Conservation (phyloP, 2,329 filamentous ascomycete species). For the Davidsoniella eucalypti region DNA sequence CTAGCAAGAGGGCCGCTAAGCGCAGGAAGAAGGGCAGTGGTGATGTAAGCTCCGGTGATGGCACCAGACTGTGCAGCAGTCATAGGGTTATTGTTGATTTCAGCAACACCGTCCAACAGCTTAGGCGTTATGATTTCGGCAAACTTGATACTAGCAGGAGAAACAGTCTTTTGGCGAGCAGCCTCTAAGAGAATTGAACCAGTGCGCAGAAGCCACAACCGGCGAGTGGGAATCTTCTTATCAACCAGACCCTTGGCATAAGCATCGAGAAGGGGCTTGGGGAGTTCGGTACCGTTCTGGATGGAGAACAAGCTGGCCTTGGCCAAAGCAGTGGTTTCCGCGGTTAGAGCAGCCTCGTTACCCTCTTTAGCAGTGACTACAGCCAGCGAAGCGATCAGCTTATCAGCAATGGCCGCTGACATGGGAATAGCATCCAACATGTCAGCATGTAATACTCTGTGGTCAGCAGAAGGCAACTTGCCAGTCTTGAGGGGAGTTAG, state of each 20-base stretch:
- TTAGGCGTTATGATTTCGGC: conserved; percentile 35
- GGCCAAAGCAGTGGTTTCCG: conserved; percentile 57
- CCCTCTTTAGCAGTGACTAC: conserved; percentile 65
- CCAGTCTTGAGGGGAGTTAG: conserved; percentile 62
- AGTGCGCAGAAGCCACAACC: conserved; percentile 61
- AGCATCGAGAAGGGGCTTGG: conserved; percentile 50
- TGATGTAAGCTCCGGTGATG: conserved; percentile 63
- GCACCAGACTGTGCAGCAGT: conserved; percentile 67
- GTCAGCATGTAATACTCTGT: conserved; percentile 67
- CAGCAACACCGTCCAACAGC: conserved; percentile 56
- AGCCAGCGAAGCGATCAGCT: conserved; percentile 50
- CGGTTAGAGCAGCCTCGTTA: conserved; percentile 65
- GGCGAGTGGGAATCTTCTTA: conserved; percentile 63
- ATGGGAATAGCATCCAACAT: conserved; percentile 53
- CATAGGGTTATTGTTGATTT: conserved; percentile 62
- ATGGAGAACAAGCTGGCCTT: conserved; percentile 48
- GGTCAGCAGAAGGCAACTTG: conserved; percentile 72
- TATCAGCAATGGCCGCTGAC: conserved; percentile 44
- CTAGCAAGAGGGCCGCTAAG: conserved; percentile 38
- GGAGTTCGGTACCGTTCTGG: conserved; percentile 40
- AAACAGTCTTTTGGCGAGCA: conserved; percentile 25
- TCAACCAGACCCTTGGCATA: conserved; percentile 71
- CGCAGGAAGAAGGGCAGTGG: conserved; percentile 45
- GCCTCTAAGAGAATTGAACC: conserved; percentile 45
- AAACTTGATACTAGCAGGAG: conserved; percentile 21